A percentile compares a stretch with the other conserved stretches of the same genome.
Conservation (phyloP, 192 early-diverging fungal genomes). For the Martensiomyces pterosporus region DNA sequence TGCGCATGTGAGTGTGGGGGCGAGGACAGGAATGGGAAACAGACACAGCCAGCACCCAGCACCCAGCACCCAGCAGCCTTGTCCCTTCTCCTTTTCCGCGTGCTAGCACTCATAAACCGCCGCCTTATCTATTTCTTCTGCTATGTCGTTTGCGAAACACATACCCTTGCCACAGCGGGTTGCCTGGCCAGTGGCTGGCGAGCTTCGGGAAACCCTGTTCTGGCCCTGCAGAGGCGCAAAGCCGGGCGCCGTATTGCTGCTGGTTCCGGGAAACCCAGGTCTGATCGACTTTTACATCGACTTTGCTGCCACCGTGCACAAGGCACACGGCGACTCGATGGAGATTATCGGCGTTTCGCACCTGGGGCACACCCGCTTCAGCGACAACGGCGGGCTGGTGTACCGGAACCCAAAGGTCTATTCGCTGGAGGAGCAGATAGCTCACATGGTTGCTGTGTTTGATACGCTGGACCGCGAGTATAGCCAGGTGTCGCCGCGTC, state of each 20-base stretch:
- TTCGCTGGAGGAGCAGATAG: conserved; percentile 28
- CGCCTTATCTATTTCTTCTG: background rate
- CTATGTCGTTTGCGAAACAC: conserved; percentile 34
- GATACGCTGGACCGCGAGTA: conserved; percentile 30
- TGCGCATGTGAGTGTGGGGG: too few relatives aligned
- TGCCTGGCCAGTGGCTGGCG: conserved; percentile 24
- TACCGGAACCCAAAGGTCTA: conserved; percentile 10
- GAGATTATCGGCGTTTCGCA: conserved; percentile 61
- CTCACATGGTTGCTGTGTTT: conserved; percentile 35
- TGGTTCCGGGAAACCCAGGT: conserved; percentile 76
- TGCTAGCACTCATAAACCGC: background rate
- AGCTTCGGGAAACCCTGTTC: conserved; percentile 40
- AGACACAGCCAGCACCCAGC: too few relatives aligned
- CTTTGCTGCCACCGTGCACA: conserved; percentile 63
- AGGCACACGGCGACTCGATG: conserved; percentile 39
- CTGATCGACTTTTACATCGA: conserved; percentile 73
- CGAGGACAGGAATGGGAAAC: too few relatives aligned
- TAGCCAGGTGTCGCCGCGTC: background rate
- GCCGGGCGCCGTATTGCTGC: conserved; percentile 45
- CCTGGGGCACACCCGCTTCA: conserved; percentile 40
- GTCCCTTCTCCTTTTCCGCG: background rate
- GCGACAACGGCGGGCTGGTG: conserved; percentile 27
- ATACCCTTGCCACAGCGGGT: conserved; percentile 31
- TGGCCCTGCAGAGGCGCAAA: conserved; percentile 23
- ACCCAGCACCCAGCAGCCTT: too few relatives aligned